Evolutionary conservation across 106 monocot genomes (phyloP).

Genomic region (Allium cepa): DNA sequence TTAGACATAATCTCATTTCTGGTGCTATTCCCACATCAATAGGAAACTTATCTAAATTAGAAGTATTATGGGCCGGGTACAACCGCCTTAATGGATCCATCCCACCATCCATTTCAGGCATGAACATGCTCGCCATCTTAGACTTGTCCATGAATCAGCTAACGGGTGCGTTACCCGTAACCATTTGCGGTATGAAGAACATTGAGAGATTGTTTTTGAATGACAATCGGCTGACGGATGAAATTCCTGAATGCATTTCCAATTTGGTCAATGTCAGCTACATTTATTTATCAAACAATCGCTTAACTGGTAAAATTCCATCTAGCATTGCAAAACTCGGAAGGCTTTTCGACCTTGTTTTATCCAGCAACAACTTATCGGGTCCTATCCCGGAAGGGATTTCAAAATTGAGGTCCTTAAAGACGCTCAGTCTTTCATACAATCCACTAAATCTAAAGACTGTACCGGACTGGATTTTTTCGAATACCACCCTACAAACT

Average conservation of each 20-base stretch:
- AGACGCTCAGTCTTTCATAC: background rate
- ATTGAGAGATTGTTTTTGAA: slow-evolving; percentile 5
- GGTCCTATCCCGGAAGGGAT: slow-evolving; percentile 22
- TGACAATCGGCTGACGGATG: slow-evolving; percentile 18
- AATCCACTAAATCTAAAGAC: background rate
- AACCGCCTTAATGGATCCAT: slow-evolving; percentile 15
- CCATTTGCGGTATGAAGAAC: slow-evolving; percentile 9
- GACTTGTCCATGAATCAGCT: slow-evolving; percentile 15
- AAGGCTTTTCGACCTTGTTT: slow-evolving; percentile 10
- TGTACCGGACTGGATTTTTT: background rate
- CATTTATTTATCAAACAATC: slow-evolving; percentile 19
- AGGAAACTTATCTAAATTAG: slow-evolving; percentile 14
- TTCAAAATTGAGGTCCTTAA: slow-evolving; percentile 1
- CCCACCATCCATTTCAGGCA: slow-evolving; percentile 14
- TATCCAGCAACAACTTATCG: slow-evolving; percentile 17
- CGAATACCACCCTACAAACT: background rate
- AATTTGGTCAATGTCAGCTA: slow-evolving; percentile 1
- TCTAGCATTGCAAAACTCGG: slow-evolving; percentile 12
- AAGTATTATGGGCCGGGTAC: slow-evolving; percentile 6
- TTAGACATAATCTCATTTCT: slow-evolving; percentile 17
- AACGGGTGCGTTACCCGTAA: slow-evolving; percentile 12
- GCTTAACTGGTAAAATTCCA: slow-evolving; percentile 21
- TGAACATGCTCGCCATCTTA: slow-evolving; percentile 15
- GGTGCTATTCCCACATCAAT: slow-evolving; percentile 24
- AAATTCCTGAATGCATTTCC: slow-evolving; percentile 15